Base-by-base conservation (phyloP, 139 green algal genomes). In the Eudorina sp. region DNA sequence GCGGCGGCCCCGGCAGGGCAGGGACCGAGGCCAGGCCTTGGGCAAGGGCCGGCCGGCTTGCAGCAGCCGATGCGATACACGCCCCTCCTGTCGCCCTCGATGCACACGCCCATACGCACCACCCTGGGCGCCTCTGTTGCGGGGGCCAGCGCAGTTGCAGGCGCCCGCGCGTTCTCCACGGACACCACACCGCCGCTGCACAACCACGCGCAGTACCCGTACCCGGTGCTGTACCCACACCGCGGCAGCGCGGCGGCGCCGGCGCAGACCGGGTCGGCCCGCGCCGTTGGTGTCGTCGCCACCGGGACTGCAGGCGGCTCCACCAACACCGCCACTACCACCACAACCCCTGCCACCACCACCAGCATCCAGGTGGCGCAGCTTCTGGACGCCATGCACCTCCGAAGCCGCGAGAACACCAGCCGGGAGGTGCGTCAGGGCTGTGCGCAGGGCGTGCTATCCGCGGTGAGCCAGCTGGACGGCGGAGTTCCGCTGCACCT, bases 381-480 rank as follows among this genome's bases (percentile, higher is more conserved):
- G 46, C 81, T 87, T 73, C 64, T 87, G 31, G 81, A 87, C 43
- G 81, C 45, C 4, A 51, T 87, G 64, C 62, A 87, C 45, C 43
- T 87, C 8, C 58, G 80, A 29, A 62, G 77, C 34, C 14, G 5
- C n/a, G 80, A 34, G 31, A 51, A 53, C 81, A 36, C 23, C 41
- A 29, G 0, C 27, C 21, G 29, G 43, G 38, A 38, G 38, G 55
- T 40, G 21, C 41, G 13, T 6, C 53, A 73, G 4, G 38, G 38
- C 55, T 60, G 58, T 25, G 55, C 79, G 0, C 23, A 34, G 36
- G 27, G 36, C 36, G 77, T 62, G 25, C 40, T 78, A 45, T 69
- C 81, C 7, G 81, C 81, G 0, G 81, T 78, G 19, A 53, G 43
- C 62, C 81, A 87, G 62, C 45, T 87, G 62, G 81, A 87, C 9